Evolutionary conservation across 768 basidiomycete species (phyloP), one percentile per base, ranked within the genome.

Genomic region (Leccinum barrowsii): DNA sequence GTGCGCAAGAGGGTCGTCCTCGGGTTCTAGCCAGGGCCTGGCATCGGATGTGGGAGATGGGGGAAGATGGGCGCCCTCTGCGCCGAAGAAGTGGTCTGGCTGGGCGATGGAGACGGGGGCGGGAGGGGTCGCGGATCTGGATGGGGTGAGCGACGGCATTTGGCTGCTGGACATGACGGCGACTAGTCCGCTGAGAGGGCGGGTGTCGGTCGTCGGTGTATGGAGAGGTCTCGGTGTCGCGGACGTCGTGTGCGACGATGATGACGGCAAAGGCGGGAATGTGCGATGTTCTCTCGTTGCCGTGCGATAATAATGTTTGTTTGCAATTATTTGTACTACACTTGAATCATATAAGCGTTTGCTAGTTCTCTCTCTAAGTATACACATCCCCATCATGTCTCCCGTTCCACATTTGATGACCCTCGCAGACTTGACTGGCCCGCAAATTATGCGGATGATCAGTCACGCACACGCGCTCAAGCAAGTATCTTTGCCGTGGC

Each of bases 51-150:
- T 70, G 10, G 87, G 87, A 7, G 88, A 89, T 7, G 82, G 84
- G 2, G 83, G 82, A 0, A 77, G 62, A 11, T 72, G 70, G 0
- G 64, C 63, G 13, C 64, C 75, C 22, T 85, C 83, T 42, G 79
- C 73, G 35, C 85, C 83, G 67, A 91, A 93, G 70, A 93, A 93
- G 69, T 92, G 91, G 74, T 93, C 89, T 34, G 91, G 91, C 65
- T 91, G 90, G 0, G 83, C 77, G 35, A 78, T 79, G 49, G 76
- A 77, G 30, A 70, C 70, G 5, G 86, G 82, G 7, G 19, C 40
- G 44, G 61, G 59, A 2, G 67, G 66, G 1, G 85, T 78, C 54
- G 82, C 79, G 54, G 87, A 84, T 72, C 79, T 76, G 53, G 75
- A 73, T 2, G 76, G 72, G 24, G 76, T 70, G 44, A 74, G 68